phyloP scores from a whole-genome alignment of 495 filamentous ascomycete genomes.

The Zalerion maritima region DNA sequence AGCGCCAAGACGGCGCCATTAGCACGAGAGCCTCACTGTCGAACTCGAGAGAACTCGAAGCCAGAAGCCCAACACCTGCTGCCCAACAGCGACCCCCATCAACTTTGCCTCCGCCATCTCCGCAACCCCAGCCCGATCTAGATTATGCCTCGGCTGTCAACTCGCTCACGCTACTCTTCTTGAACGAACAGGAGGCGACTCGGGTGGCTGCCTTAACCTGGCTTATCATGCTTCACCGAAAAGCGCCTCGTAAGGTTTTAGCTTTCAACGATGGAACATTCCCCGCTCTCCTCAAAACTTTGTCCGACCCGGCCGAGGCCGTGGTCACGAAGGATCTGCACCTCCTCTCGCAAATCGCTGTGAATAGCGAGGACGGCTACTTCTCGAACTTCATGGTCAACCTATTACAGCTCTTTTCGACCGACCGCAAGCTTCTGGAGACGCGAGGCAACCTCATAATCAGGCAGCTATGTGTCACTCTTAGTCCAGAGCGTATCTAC shows the following conservation, averaged over 20 bases:
- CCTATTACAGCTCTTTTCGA: conserved; percentile 85
- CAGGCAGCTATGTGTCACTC: conserved; percentile 78
- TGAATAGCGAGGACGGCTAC: conserved; percentile 91
- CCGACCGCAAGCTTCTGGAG: conserved; percentile 79
- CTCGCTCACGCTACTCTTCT: conserved; percentile 82
- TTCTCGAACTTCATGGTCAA: conserved; percentile 98
- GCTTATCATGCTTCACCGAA: conserved; percentile 94
- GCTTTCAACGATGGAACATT: conserved; percentile 97
- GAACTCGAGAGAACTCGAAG: conserved; percentile 36
- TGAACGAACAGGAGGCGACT: conserved; percentile 94
- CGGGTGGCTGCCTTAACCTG: conserved; percentile 86
- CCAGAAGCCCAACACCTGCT: conserved; percentile 39
- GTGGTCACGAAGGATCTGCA: conserved; percentile 94
- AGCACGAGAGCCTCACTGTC: conserved; percentile 37
- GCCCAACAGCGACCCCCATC: conserved; percentile 23
- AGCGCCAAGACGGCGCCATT: conserved; percentile 41
- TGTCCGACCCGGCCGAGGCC: conserved; percentile 88
- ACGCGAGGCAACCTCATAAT: conserved; percentile 93
- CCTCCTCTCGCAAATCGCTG: conserved; percentile 87
- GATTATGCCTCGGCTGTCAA: conserved; percentile 97
- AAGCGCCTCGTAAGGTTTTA: conserved; percentile 83
- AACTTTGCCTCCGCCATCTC: conserved; percentile 23
- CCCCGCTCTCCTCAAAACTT: conserved; percentile 86
- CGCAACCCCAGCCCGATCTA: conserved; percentile 49
- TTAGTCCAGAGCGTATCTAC: conserved; percentile 92